Evolutionary conservation across 75 land plant species (phyloP), one percentile per base, ranked within the genome.

Genomic region (Picea sitchensis): DNA sequence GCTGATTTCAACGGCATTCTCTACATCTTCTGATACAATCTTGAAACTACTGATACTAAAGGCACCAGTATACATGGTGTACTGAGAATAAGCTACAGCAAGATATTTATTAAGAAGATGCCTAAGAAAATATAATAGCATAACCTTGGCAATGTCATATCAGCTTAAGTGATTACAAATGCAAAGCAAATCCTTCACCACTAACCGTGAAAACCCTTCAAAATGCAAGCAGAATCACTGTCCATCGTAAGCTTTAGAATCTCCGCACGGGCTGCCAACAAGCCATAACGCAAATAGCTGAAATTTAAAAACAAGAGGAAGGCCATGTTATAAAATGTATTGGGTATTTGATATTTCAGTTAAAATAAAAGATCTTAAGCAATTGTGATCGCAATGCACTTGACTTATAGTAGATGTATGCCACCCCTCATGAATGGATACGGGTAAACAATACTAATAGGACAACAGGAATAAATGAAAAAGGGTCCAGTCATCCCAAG

Each of bases 211-310:
- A 81, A 88, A 58, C 96, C 98, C 63, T 82, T 73, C 75, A 87
- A 82, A 32, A 93, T 81, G 78, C 99, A 98, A 58, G 91, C 87
- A 69, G 86, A 90, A 54, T 61, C 77, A 76, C 77, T 59, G 36
- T 68, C 80, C 61, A 87, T 87, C 58, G 63, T 76, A 21, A 87
- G 84, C 78, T 90, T 93, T 64, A 98, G 79, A 67, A 95, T 92
- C 80, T 98, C 99, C 34, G 93, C 98, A 69, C 99, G 84, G 73
- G 98, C 99, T 71, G 99, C 98, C 80, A 93, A 83, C 76, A 98
- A 76, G 23, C 99, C 99, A 84, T 93, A 98, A 69, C 84, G 91
- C 90, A 98, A 89, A 83, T 98, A 98, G 87, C 99, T 98, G 87
- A 71, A 82, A 61, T 30, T 63, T 26, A 78, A 38, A 77, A 41